Evolutionary conservation across 2,329 filamentous ascomycete species (phyloP).

Genomic region (Colletotrichum melonis): DNA sequence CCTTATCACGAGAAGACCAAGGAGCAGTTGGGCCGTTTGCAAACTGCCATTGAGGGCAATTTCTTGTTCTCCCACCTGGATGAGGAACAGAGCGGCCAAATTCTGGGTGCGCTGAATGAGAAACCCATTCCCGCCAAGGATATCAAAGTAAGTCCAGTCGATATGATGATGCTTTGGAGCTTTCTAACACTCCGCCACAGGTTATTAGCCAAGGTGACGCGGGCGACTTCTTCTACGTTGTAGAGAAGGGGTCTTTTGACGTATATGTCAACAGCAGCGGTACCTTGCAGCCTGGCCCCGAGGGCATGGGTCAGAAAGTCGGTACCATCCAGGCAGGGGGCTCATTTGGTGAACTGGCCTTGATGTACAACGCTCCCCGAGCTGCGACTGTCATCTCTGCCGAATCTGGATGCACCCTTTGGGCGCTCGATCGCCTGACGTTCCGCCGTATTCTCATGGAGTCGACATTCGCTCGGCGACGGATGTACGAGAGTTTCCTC

Average conservation of each 20-base stretch:
- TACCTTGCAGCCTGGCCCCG: conserved; percentile 79
- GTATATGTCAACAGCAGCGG: conserved; percentile 88
- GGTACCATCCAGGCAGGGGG: conserved; percentile 86
- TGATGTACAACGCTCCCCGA: conserved; percentile 99
- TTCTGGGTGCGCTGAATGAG: conserved; percentile 90
- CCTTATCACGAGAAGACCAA: conserved; percentile 85
- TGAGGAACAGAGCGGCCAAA: conserved; percentile 89
- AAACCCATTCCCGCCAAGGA: conserved; percentile 95
- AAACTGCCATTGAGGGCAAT: conserved; percentile 85
- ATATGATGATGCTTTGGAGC: not conserved
- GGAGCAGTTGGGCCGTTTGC: conserved; percentile 84
- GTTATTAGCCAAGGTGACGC: conserved; percentile 96
- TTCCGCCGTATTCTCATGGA: conserved; percentile 99
- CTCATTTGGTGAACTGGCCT: conserved; percentile 94
- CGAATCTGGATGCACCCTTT: conserved; percentile 82
- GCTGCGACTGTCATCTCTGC: conserved; percentile 92
- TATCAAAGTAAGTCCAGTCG: conserved; percentile 66
- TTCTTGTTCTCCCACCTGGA: conserved; percentile 96
- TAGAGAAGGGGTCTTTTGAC: conserved; percentile 91
- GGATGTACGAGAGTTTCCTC: conserved; percentile 97
- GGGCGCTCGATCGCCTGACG: conserved; percentile 94
- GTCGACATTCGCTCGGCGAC: conserved; percentile 92
- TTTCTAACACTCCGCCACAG: conserved; percentile 57
- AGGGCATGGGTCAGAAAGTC: conserved; percentile 87
- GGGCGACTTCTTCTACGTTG: conserved; percentile 97